Evolutionary conservation across 2,329 filamentous ascomycete species (phyloP).

Genomic region (Davidsoniella eucalypti): DNA sequence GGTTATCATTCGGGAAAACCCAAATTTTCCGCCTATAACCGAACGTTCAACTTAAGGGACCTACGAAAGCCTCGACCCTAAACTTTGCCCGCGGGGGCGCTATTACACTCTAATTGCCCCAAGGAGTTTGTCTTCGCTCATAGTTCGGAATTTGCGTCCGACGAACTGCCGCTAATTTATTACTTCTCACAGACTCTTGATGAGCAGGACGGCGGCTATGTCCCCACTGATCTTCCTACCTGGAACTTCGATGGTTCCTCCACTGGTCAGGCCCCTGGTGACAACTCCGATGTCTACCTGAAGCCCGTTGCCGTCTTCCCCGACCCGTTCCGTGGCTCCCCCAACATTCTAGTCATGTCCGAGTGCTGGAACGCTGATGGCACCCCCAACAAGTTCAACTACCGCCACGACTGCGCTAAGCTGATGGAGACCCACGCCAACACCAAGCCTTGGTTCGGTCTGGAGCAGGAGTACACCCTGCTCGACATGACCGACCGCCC

Average conservation of each 20-base stretch:
- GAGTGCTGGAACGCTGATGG: slow-evolving; percentile 93
- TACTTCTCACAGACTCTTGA: slow-evolving; percentile 28
- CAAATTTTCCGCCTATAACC: too few species aligned
- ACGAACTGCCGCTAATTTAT: not conserved
- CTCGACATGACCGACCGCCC: slow-evolving; percentile 72
- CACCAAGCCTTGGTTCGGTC: slow-evolving; percentile 89
- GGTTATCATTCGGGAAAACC: too few species aligned
- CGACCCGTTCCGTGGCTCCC: slow-evolving; percentile 74
- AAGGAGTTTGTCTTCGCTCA: slow-evolving; percentile 1
- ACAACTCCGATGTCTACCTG: slow-evolving; percentile 97
- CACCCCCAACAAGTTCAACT: slow-evolving; percentile 97
- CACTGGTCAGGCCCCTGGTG: slow-evolving; percentile 77
- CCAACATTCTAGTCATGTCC: slow-evolving; percentile 86
- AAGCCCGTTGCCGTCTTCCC: slow-evolving; percentile 78
- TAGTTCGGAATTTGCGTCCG: slow-evolving; percentile 3
- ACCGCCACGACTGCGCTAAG: slow-evolving; percentile 77
- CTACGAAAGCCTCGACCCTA: too few species aligned
- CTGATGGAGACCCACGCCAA: slow-evolving; percentile 76
- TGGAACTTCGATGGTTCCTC: slow-evolving; percentile 61
- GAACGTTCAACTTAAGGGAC: too few species aligned
- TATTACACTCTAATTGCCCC: not conserved
- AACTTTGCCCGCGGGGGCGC: too few species aligned
- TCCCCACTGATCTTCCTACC: slow-evolving; percentile 34
- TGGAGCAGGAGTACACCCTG: slow-evolving; percentile 84
- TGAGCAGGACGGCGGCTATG: slow-evolving; percentile 27